Base-by-base conservation (phyloP, 2,329 filamentous ascomycete species). In the Trichoderma atroviride region DNA sequence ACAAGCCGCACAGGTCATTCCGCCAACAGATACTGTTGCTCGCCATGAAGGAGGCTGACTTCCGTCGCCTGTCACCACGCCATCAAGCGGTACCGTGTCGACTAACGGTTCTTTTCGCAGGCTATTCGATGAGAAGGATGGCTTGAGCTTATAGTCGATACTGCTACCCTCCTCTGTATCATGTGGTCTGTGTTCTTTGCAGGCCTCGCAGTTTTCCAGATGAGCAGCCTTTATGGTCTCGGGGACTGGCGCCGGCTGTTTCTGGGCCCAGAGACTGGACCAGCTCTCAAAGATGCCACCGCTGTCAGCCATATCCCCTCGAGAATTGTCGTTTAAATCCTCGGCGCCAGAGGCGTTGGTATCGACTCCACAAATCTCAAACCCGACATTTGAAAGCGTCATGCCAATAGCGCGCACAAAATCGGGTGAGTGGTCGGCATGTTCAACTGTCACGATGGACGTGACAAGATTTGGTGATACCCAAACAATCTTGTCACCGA, bases 1-100 rank as follows among this genome's bases (percentile, higher is more conserved):
- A 74, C 91, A 94, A 14, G 89, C 85, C 16, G 88, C 87, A 76
- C 91, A 93, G 4, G 89, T 92, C 91, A 94, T 93, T 64, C 91
- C 91, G 33, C 85, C 87, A 52, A 94, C 84, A 24, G 89, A 87
- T n/a, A 89, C 72, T 0, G 81, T 84, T 2, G 83, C 86, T 50
- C 83, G 79, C 83, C 85, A 89, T 24, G 68, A 62, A 16, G 71
- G 70, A n/a, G 74, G 33, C 1, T 61, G 7, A 4, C 57, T 60
- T 13, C 40, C 63, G 40, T 71, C 64, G 47, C 71, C 66, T 37
- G 72, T 73, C 53, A 75, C 70, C 29, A 70, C 56, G 27, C 55
- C 66, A 24, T 59, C 47, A 4, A 70, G 69, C 7, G 58, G 61
- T 16, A 59, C 31, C 13, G 65, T 59, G 19, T 69, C 66, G 43